A percentile compares a stretch with the other conserved stretches of the same genome.
Conservation (phyloP, 176 grass and related monocot species). For the Oryza nivara region DNA sequence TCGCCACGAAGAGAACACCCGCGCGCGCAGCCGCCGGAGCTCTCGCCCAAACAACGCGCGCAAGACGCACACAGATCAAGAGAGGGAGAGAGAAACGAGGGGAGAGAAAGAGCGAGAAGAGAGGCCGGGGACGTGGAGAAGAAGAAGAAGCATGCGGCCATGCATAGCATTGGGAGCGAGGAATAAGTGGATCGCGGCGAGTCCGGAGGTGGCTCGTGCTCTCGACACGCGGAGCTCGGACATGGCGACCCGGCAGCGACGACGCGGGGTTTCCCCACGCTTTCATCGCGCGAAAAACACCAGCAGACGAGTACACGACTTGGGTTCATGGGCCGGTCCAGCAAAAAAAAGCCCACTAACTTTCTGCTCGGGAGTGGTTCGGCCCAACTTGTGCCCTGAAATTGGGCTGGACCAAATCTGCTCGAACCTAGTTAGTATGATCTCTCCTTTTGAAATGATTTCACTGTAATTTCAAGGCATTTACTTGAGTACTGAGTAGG, state of each 20-base stretch:
- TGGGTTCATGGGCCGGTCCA: not conserved
- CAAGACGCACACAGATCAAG: not conserved
- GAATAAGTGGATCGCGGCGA: slow-evolving; percentile 61
- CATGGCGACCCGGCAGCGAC: not conserved
- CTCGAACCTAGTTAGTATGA: too few relatives aligned
- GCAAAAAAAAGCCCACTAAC: too few relatives aligned
- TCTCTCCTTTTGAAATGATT: too few relatives aligned
- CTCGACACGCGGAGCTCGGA: not conserved
- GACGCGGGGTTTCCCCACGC: not conserved
- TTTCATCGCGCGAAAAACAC: not conserved
- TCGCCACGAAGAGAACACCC: not conserved
- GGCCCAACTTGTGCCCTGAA: too few relatives aligned
- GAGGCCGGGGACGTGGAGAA: slow-evolving; percentile 35
- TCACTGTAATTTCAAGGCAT: too few relatives aligned
- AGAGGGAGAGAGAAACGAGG: not conserved
- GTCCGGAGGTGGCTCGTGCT: slow-evolving; percentile 6
- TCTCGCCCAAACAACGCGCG: not conserved
- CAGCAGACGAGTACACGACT: not conserved
- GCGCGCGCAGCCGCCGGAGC: not conserved
- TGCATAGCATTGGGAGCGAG: slow-evolving; percentile 48
- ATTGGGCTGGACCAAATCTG: too few relatives aligned
- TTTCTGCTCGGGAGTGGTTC: too few relatives aligned
- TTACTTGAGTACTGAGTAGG: too few relatives aligned
- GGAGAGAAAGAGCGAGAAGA: slow-evolving; percentile 25
- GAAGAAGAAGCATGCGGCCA: slow-evolving; percentile 33